Percentiles rank a stretch among this genome's conserved stretches.
These are phyloP conservation scores for Helotiales sp. DNA, from an alignment of 2,329 filamentous ascomycete genomes.

Conservation along the genomic window DNA sequence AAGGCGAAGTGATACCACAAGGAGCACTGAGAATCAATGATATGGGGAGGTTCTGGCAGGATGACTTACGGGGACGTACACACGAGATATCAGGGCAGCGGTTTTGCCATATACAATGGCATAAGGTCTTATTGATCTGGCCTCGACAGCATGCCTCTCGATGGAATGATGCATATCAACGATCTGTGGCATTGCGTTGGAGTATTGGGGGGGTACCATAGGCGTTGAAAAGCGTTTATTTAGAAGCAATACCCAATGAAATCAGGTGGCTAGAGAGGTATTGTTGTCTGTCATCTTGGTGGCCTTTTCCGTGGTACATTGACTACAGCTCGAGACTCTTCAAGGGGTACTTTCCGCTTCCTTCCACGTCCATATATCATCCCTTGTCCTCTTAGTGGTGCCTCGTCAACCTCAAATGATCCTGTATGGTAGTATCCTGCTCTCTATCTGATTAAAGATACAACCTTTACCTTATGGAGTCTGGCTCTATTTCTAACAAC, in stretches of 20 bases:
- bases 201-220: background rate
- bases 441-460: no score
- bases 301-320: no score
- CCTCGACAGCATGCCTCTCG: background rate
- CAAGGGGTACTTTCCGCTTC: no score
- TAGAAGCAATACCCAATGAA: slow-evolving; percentile 10
- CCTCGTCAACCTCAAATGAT: no score
- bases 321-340: no score
- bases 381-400: no score
- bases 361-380: no score
- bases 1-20: slow-evolving; percentile 44
- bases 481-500: no score
- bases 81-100: no score
- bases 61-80: background rate
- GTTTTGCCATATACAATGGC: background rate
- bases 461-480: no score
- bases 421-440: no score
- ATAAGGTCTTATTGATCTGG: background rate
- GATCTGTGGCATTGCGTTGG: background rate
- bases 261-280: background rate
- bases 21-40: background rate
- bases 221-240: background rate
- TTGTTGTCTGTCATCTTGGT: no score
- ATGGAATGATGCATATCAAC: background rate
- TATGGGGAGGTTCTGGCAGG: background rate